Conservation (phyloP, 257 asterid species). For the Scutellaria minor region DNA sequence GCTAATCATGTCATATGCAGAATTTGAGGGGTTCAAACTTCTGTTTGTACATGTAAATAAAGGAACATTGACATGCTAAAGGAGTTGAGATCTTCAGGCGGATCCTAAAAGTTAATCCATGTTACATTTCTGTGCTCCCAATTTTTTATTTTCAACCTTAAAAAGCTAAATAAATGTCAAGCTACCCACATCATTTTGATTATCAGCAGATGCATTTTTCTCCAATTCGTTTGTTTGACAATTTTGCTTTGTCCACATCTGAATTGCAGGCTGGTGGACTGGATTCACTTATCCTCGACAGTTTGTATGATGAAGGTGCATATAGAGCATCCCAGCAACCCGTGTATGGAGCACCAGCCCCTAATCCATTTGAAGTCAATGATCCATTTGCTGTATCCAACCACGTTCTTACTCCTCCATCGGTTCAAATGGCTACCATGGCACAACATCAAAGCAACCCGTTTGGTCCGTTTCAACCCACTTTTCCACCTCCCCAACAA, state of each 20-base stretch:
- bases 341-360: conserved; percentile 84
- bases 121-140: background rate
- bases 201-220: conserved; percentile 4
- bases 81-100: background rate
- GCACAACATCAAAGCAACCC: conserved; percentile 70
- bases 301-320: conserved; percentile 88
- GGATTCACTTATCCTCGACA: conserved; percentile 82
- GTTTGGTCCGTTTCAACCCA: conserved; percentile 72
- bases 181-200: background rate
- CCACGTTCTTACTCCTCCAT: conserved; percentile 52
- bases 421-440: conserved; percentile 56
- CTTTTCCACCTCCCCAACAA: conserved; percentile 59
- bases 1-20: background rate
- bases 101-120: conserved; percentile 3
- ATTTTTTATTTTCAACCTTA: background rate
- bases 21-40: background rate
- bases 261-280: conserved; percentile 87
- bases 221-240: background rate
- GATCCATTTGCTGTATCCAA: conserved; percentile 75
- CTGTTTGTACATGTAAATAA: background rate
- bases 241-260: conserved; percentile 11
- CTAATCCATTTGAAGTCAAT: conserved; percentile 84
- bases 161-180: background rate
- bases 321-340: conserved; percentile 92
- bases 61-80: background rate